Conservation (phyloP, 495 filamentous ascomycete genomes). For the Elaphomyces granulatus region DNA sequence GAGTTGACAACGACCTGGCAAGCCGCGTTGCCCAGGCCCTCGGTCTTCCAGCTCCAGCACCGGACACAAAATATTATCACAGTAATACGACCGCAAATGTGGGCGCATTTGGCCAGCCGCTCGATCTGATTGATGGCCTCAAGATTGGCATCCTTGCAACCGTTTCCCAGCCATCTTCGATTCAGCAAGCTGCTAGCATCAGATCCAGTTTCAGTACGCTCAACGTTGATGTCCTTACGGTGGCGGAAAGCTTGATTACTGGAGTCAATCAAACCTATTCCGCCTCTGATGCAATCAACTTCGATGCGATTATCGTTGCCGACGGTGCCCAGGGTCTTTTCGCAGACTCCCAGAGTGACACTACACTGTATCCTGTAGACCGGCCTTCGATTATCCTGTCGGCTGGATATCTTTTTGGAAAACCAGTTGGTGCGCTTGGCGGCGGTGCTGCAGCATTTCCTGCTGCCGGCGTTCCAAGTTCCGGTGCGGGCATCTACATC, state of each 20-base stretch:
- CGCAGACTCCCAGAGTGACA: slow-evolving; percentile 12
- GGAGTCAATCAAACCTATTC: slow-evolving; percentile 58
- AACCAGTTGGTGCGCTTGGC: slow-evolving; percentile 53
- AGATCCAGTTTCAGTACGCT: slow-evolving; percentile 27
- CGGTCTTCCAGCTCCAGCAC: slow-evolving; percentile 38
- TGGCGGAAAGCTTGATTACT: slow-evolving; percentile 42
- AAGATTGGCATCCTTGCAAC: slow-evolving; percentile 54
- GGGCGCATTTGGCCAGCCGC: slow-evolving; percentile 41
- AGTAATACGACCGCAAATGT: slow-evolving; percentile 50
- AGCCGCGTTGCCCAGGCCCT: slow-evolving; percentile 49
- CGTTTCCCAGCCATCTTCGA: slow-evolving; percentile 18
- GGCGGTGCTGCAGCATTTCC: slow-evolving; percentile 27
- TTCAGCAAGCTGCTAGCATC: slow-evolving; percentile 36
- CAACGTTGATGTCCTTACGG: slow-evolving; percentile 43
- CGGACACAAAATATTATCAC: slow-evolving; percentile 55
- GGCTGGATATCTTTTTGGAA: slow-evolving; percentile 58
- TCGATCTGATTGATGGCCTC: slow-evolving; percentile 47
- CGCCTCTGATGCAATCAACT: slow-evolving; percentile 51
- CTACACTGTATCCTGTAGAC: slow-evolving; percentile 46
- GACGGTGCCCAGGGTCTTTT: slow-evolving; percentile 45
- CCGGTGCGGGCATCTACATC: slow-evolving; percentile 39
- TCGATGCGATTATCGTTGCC: slow-evolving; percentile 53
- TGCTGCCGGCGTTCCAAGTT: slow-evolving; percentile 22
- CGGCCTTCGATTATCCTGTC: slow-evolving; percentile 48
- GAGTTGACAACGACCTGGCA: slow-evolving; percentile 54